Evolutionary conservation across 2,329 filamentous ascomycete genomes (phyloP).

Genomic region (Clathrospora elynae): DNA sequence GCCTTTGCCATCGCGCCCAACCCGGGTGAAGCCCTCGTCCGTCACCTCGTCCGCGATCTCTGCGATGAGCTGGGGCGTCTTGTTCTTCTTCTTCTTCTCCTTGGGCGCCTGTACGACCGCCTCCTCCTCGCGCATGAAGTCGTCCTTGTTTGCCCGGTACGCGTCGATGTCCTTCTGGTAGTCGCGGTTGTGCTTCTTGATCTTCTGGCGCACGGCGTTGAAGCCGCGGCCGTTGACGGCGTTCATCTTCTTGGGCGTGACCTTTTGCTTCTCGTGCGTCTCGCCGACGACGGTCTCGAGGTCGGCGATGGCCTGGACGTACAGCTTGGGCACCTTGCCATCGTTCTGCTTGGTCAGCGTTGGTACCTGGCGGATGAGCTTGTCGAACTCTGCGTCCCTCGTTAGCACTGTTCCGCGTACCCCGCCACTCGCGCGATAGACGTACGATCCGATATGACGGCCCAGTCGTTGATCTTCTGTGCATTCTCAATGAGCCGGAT

Average conservation of each 20-base stretch:
- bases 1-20: conserved; percentile 86
- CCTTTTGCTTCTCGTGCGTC: conserved; percentile 92
- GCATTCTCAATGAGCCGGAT: conserved; percentile 95
- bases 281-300: conserved; percentile 95
- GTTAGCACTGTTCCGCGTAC: conserved; percentile 27
- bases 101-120: conserved; percentile 70
- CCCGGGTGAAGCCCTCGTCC: conserved; percentile 85
- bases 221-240: conserved; percentile 90
- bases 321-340: conserved; percentile 83
- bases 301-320: conserved; percentile 91
- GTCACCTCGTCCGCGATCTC: conserved; percentile 62
- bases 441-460: conserved; percentile 84
- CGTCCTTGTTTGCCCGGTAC: conserved; percentile 83
- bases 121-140: conserved; percentile 83
- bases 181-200: conserved; percentile 98
- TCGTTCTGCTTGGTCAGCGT: conserved; percentile 61
- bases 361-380: conserved; percentile 82
- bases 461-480: conserved; percentile 97
- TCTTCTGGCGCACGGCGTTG: conserved; percentile 96
- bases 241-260: conserved; percentile 98
- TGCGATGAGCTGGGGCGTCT: conserved; percentile 57
- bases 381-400: conserved; percentile 77
- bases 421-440: conserved; percentile 20
- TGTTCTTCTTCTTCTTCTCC: conserved; percentile 52
- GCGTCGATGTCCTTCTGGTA: conserved; percentile 85